A percentile compares a stretch with the other conserved stretches of the same genome.
phyloP scores from a whole-genome alignment of 1,139 yeast genomes.

The Citeromyces hawaiiensis region DNA sequence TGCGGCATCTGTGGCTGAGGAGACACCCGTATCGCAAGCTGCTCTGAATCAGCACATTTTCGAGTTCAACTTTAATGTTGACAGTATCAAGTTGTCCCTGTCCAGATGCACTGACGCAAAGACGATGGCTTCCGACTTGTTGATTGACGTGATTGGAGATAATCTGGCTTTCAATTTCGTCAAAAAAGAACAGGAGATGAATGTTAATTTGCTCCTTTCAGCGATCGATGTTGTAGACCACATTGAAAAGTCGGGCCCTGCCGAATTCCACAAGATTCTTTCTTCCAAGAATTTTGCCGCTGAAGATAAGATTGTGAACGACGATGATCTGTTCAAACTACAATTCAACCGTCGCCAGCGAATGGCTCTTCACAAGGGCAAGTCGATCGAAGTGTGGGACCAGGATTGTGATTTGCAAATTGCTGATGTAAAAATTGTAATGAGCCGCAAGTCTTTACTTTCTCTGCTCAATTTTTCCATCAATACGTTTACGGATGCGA shows the following conservation, averaged over 20 bases:
- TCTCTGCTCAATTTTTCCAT: conserved; percentile 70
- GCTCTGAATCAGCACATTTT: conserved; percentile 40
- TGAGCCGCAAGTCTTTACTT: conserved; percentile 67
- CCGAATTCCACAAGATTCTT: conserved; percentile 55
- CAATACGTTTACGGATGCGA: conserved; percentile 79
- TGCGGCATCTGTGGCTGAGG: conserved; percentile 5
- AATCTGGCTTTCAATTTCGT: conserved; percentile 45
- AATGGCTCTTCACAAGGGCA: conserved; percentile 41
- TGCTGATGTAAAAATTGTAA: conserved; percentile 67
- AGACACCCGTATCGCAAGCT: conserved; percentile 3
- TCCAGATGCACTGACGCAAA: conserved; percentile 53
- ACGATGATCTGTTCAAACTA: conserved; percentile 45
- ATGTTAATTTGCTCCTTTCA: conserved; percentile 47
- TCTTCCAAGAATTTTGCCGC: conserved; percentile 46
- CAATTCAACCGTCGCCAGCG: conserved; percentile 47
- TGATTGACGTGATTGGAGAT: conserved; percentile 66
- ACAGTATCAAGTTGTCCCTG: conserved; percentile 45
- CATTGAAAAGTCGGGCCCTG: conserved; percentile 48
- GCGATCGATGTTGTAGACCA: conserved; percentile 66
- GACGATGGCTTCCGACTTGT: conserved; percentile 48
- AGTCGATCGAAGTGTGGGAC: conserved; percentile 60
- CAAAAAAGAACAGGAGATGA: conserved; percentile 49
- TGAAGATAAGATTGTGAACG: conserved; percentile 14
- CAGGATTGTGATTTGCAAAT: conserved; percentile 64
- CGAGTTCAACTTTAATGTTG: conserved; percentile 62